These are phyloP conservation scores for Hanseniaspora gamundiae DNA, from an alignment of 1,139 yeast genomes.

Conservation along the genomic window DNA sequence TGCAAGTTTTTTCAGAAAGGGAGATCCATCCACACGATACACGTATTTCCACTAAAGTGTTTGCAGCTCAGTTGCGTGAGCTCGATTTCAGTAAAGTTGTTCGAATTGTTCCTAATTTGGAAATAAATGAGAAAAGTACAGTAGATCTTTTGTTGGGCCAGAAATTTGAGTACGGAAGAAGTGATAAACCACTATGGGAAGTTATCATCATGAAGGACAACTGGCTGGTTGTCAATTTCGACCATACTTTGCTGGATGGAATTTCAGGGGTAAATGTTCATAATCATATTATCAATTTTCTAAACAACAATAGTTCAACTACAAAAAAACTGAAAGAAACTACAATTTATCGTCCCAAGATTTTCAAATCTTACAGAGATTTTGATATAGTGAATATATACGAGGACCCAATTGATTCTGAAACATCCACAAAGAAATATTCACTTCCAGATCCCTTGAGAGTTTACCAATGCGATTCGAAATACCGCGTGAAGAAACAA, in stretches of 20 bases:
- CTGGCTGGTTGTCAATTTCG: conserved; percentile 5
- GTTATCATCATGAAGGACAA: conserved; percentile 1
- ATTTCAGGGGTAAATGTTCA: conserved; percentile 4
- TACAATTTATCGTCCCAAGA: background rate
- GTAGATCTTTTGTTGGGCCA: background rate
- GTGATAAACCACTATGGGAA: conserved; percentile 1
- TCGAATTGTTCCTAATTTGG: background rate
- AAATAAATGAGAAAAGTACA: background rate
- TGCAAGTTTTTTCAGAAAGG: background rate
- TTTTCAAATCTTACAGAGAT: background rate
- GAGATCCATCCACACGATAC: background rate
- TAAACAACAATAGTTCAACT: background rate
- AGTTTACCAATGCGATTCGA: background rate
- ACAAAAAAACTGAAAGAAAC: background rate
- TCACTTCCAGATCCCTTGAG: background rate
- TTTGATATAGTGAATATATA: no score
- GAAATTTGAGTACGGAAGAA: conserved; percentile 1
- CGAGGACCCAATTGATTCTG: background rate
- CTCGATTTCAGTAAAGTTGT: background rate
- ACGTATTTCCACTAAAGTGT: background rate
- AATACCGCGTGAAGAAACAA: background rate
- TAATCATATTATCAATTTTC: background rate
- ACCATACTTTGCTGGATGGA: conserved; percentile 7
- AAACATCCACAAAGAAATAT: background rate
- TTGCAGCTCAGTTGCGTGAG: background rate